Conservation (phyloP, 2,329 filamentous ascomycete species). For the Pseudogymnoascus sp. region DNA sequence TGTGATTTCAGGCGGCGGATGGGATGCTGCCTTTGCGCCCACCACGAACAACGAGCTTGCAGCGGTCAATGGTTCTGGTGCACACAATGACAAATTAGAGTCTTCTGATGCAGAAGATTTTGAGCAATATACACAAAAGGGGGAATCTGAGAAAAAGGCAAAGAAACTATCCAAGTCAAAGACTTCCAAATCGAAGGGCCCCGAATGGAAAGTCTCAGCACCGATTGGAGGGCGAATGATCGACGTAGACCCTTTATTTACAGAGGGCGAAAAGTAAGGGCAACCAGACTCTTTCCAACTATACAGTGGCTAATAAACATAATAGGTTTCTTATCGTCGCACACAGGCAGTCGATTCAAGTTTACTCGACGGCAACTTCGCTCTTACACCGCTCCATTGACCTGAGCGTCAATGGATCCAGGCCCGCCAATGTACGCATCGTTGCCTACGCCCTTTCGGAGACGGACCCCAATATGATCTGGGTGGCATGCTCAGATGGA, state of each 20-base stretch:
- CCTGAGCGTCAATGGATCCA: slow-evolving; percentile 30
- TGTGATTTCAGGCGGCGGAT: slow-evolving; percentile 12
- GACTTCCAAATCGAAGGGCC: slow-evolving; percentile 14
- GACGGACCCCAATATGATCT: slow-evolving; percentile 40
- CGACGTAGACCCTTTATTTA: slow-evolving; percentile 56
- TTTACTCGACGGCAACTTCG: slow-evolving; percentile 76
- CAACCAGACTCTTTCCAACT: not conserved
- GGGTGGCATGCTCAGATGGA: slow-evolving; percentile 53
- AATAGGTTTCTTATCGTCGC: slow-evolving; percentile 62
- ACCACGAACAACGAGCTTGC: slow-evolving; percentile 16
- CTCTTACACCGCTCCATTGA: slow-evolving; percentile 67
- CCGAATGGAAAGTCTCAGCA: slow-evolving; percentile 51
- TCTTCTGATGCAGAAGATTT: slow-evolving; percentile 19
- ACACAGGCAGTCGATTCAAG: slow-evolving; percentile 65
- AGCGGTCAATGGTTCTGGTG: slow-evolving; percentile 18
- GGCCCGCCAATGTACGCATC: slow-evolving; percentile 23
- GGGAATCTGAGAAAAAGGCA: slow-evolving; percentile 7
- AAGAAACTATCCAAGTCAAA: slow-evolving; percentile 28
- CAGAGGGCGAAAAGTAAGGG: slow-evolving; percentile 49
- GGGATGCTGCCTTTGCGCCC: slow-evolving; percentile 23
- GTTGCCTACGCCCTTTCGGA: slow-evolving; percentile 35
- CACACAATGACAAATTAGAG: slow-evolving; percentile 8
- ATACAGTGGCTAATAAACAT: not conserved
- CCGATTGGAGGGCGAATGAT: slow-evolving; percentile 59
- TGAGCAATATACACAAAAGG: slow-evolving; percentile 15